Evolutionary conservation across 2,329 filamentous ascomycete genomes (phyloP), one percentile per base, ranked within the genome.

Genomic region (Botrytis elliptica): DNA sequence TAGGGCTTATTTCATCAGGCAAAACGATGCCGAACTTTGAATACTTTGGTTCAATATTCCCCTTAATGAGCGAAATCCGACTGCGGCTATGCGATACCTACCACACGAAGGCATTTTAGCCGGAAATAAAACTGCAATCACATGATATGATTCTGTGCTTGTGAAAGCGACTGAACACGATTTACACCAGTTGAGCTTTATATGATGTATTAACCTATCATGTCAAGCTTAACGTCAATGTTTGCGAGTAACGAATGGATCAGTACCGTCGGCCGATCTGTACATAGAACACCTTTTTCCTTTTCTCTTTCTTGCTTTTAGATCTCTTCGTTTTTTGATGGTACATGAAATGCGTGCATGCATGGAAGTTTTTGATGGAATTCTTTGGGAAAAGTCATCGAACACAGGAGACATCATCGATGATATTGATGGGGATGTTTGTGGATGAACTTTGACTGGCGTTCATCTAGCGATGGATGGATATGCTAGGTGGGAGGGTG

Each of bases 1-100:
- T 57, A 90, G 88, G 83, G 86, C 88, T 44, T 90, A 90, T 81
- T 90, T 90, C 75, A 89, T 90, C 77, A 85, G 84, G 76, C 84
- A 85, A 75, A 89, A 89, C 75, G 83, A 86, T 72, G 64, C 75
- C 33, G 73, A 75, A 64, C 75, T 79, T 71, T 81, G 76, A 78
- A 72, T 29, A 20, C 29, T 22, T 46, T 40, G 38, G 18, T 20
- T n/a, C 42, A 29, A 46, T 16, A 29, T 16, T n/a, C 46, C n/a
- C 36, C 36, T 33, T 42, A 42, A 68, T 29, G 66, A 42, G 46
- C 46, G 36, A 42, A 25, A 55, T 40, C 8, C 33, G 46, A 38
- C 25, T 40, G 44, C 46, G 25, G 40, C 36, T 33, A 10, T 57
- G 20, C 65, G 18, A 40, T 33, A 55, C 33, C 36, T 33, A 55